Base-by-base conservation (phyloP, 2,329 filamentous ascomycete species). In the Pyrenochaeta sp. region DNA sequence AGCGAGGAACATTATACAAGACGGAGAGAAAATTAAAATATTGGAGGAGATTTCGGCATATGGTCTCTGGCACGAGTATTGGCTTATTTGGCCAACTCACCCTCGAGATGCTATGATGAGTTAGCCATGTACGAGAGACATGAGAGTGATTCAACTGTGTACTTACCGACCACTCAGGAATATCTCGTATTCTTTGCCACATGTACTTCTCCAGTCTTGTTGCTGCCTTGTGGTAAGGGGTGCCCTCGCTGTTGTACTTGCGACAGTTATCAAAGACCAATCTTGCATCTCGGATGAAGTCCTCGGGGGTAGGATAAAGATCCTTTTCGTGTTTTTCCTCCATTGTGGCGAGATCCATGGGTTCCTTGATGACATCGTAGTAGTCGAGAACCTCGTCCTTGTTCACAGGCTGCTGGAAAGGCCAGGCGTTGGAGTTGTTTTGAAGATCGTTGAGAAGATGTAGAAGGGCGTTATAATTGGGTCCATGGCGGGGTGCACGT, bases 311-410 rank as follows among this genome's bases (percentile, higher is more conserved):
- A 11, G 85, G 83, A 67, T 99, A 99, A 64, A 93, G 83, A 72
- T 97, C 94, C 26, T 90, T 90, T 65, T 97, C 92, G 53, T 96
- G 87, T 73, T 96, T 96, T 58, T 84, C 85, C 72, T 97, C 94
- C 93, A 99, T 97, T 14, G 92, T 96, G 34, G 84, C 87, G 34
- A 96, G 79, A 67, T 96, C 94, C 94, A 99, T 99, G 23, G 94
- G 94, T 70, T 96, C 89, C 67, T 92, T 92, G 77, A 99, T 99
- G 49, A 97, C 92, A 47, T 96, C 90, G 77, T 97, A 97, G 75
- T 99, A 99, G 71, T 99, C 94, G n/a, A 90, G 86, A 0, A 99
- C 94, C 57, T 97, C 94, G 62, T 99, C 94, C 56, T 88, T 86
- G 69, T 95, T 96, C 56, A 99, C 94, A 1, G 94, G 93, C 18